Evolutionary conservation across 768 basidiomycete genomes (phyloP).

Genomic region (Xerocomellus dryophilus): DNA sequence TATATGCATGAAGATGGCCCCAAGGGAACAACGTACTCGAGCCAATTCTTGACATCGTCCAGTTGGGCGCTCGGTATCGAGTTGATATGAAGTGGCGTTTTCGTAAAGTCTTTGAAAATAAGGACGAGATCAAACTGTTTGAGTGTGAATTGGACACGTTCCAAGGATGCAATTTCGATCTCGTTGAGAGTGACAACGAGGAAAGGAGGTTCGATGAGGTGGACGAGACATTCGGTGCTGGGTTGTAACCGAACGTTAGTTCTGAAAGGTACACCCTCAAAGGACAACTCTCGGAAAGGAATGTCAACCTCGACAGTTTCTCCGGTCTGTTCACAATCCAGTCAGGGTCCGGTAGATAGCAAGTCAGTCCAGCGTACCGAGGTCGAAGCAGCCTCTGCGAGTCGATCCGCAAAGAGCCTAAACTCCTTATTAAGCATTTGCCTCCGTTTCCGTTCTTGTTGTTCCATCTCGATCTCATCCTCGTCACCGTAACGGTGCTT

Average conservation of each 20-base stretch:
- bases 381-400: slow-evolving; percentile 76
- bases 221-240: slow-evolving; percentile 94
- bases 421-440: slow-evolving; percentile 92
- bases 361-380: slow-evolving; percentile 52
- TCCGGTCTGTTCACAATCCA: slow-evolving; percentile 49
- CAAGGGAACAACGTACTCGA: slow-evolving; percentile 65
- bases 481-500: slow-evolving; percentile 97
- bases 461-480: slow-evolving; percentile 98
- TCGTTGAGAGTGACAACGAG: slow-evolving; percentile 91
- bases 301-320: slow-evolving; percentile 91
- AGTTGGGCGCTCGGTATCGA: slow-evolving; percentile 87
- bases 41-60: slow-evolving; percentile 98
- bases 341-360: not conserved
- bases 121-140: slow-evolving; percentile 98
- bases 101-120: slow-evolving; percentile 94
- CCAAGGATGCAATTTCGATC: slow-evolving; percentile 94
- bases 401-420: slow-evolving; percentile 87
- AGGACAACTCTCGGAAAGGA: slow-evolving; percentile 95
- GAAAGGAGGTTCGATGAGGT: slow-evolving; percentile 94
- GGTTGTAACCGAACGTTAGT: slow-evolving; percentile 94
- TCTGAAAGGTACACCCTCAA: slow-evolving; percentile 94
- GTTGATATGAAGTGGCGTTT: slow-evolving; percentile 91
- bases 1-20: not conserved
- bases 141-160: slow-evolving; percentile 93
- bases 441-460: slow-evolving; percentile 89